Conservation (phyloP, 139 green algal genomes). For the Chlamydomonas schloesseri region DNA sequence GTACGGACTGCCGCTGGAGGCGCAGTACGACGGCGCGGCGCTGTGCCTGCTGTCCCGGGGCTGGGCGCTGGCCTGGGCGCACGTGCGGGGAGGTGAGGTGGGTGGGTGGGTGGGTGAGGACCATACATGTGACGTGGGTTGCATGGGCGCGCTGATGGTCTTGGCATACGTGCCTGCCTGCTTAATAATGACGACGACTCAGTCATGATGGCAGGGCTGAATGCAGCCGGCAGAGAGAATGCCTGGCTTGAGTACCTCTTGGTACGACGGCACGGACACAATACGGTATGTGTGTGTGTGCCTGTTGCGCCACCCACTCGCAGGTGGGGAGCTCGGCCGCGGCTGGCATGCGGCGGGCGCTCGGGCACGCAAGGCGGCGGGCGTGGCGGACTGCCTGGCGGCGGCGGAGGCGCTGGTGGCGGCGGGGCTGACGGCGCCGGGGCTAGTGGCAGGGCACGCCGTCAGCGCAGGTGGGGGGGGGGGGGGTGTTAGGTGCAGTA, state of each 20-base stretch:
- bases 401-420: constrained; percentile 51
- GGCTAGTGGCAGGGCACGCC: constrained; percentile 59
- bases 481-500: no score
- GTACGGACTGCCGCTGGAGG: constrained; percentile 78
- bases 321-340: constrained; percentile 82
- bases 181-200: no score
- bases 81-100: constrained; percentile 52
- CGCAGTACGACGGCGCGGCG: constrained; percentile 60
- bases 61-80: constrained; percentile 52
- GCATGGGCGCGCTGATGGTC: no score
- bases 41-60: constrained; percentile 73
- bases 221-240: no score
- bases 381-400: constrained; percentile 68
- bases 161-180: no score
- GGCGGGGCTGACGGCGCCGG: constrained; percentile 46
- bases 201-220: no score
- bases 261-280: no score
- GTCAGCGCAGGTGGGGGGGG: constrained; percentile 61
- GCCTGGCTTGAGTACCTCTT: no score
- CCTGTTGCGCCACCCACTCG: background rate
- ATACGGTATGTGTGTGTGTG: background rate
- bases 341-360: constrained; percentile 79
- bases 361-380: constrained; percentile 53
- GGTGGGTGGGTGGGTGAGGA: no score
- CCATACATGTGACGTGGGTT: no score